Conservation (phyloP, 225 moss, liverwort and hornwort species). For the Polytrichum commune region DNA sequence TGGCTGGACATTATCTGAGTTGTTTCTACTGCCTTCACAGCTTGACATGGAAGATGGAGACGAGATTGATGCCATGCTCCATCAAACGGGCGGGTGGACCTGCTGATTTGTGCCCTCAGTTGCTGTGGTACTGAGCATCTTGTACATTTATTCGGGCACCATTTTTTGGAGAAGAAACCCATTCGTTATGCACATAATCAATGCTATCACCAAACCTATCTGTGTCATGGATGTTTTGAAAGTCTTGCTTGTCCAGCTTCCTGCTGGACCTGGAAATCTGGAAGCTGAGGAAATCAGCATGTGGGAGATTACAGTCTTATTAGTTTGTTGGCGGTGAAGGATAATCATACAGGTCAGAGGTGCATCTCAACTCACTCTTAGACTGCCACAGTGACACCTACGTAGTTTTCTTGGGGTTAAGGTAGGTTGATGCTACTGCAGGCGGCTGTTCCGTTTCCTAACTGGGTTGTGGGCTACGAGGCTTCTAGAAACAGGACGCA, state of each 20-base stretch:
- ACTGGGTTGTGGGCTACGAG: no score
- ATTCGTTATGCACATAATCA: slow-evolving; percentile 6
- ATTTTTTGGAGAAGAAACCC: slow-evolving; percentile 1
- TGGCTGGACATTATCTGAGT: no score
- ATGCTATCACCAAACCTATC: slow-evolving; percentile 4
- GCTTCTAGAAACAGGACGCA: no score
- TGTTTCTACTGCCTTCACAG: slow-evolving; percentile 22
- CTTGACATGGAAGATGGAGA: slow-evolving; percentile 88
- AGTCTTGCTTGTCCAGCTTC: slow-evolving; percentile 3
- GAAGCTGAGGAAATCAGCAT: slow-evolving; percentile 3
- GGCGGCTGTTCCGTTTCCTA: no score
- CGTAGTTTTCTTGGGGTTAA: no score
- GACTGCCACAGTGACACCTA: no score
- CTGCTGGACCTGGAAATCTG: slow-evolving; percentile 3
- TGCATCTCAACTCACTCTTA: no score
- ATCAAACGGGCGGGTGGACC: slow-evolving; percentile 67
- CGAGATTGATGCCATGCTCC: slow-evolving; percentile 88
- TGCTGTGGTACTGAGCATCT: slow-evolving; percentile 12
- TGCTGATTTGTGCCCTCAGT: slow-evolving; percentile 4
- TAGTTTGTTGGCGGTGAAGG: no score
- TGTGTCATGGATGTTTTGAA: slow-evolving; percentile 9
- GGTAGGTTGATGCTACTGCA: no score
- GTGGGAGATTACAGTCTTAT: slow-evolving; percentile 9
- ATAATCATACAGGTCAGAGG: no score
- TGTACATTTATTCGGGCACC: slow-evolving; percentile 20